A percentile compares a stretch with the other conserved stretches of the same genome.
Evolutionary conservation across 2,329 filamentous ascomycete genomes (phyloP).

Genomic region (Botrytis medusae): DNA sequence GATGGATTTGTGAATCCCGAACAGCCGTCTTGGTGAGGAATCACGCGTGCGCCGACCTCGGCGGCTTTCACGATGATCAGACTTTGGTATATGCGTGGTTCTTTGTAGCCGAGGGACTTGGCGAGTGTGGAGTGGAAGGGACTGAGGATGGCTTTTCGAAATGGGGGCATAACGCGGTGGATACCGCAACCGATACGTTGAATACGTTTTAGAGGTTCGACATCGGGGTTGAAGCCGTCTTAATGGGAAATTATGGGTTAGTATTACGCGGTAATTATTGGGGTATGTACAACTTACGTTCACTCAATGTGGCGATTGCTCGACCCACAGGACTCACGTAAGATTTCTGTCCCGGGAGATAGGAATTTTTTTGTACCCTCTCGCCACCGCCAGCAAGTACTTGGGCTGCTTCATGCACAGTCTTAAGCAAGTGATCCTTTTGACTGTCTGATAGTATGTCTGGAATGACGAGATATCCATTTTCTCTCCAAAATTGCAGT

Average conservation of each 20-base stretch:
- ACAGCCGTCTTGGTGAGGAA: conserved; percentile 17
- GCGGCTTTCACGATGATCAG: conserved; percentile 10
- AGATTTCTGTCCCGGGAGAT: not conserved
- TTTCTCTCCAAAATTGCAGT: conserved; percentile 15
- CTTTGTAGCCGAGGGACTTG: conserved; percentile 9
- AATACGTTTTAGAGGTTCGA: conserved; percentile 6
- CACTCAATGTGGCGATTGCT: conserved; percentile 4
- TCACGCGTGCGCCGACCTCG: not conserved
- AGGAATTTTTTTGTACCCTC: conserved; percentile 6
- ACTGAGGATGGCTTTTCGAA: not conserved
- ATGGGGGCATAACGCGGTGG: conserved; percentile 1
- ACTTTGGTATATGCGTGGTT: conserved; percentile 5
- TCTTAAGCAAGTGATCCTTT: not conserved
- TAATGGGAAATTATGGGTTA: not conserved
- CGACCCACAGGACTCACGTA: conserved; percentile 1
- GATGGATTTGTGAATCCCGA: conserved; percentile 6
- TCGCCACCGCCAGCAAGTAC: conserved; percentile 2
- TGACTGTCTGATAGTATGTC: not conserved
- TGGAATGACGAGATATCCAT: conserved; percentile 7
- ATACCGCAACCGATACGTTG: conserved; percentile 14
- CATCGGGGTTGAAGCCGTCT: not conserved
- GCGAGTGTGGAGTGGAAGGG: not conserved
- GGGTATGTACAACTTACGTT: not conserved
- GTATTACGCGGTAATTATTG: not conserved
- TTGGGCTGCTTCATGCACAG: not conserved